Evolutionary conservation across 345 rosid genomes (phyloP).

Genomic region (Syzygium aqueum): DNA sequence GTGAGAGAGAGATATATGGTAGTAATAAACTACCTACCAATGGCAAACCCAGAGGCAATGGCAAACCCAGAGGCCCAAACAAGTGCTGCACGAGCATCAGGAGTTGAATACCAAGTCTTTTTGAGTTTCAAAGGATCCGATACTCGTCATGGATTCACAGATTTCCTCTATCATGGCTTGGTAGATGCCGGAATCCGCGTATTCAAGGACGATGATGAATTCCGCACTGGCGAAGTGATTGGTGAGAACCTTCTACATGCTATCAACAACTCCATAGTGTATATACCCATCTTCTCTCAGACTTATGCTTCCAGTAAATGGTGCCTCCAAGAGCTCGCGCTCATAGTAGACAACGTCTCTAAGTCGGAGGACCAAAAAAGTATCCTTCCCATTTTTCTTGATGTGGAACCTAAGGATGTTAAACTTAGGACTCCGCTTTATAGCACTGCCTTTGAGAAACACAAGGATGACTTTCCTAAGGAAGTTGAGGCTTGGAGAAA

Average conservation of each 20-base stretch:
- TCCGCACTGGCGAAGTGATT: rapidly evolving
- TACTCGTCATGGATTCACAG: background rate
- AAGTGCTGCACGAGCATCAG: background rate
- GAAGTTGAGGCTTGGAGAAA: background rate
- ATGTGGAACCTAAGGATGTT: background rate
- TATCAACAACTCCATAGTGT: background rate
- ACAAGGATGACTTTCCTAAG: background rate
- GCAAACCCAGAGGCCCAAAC: background rate
- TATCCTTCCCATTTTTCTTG: background rate
- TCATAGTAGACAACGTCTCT: background rate
- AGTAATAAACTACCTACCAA: background rate
- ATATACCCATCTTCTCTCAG: background rate
- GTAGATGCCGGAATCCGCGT: background rate
- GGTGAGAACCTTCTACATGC: background rate
- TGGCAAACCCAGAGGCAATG: background rate
- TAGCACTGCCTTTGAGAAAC: background rate
- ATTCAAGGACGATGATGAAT: too few relatives aligned
- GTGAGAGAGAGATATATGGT: background rate
- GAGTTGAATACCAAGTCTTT: background rate
- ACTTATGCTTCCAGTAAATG: background rate
- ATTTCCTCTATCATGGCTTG: background rate
- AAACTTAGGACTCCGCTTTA: background rate
- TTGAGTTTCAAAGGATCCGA: background rate
- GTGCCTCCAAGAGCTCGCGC: background rate
- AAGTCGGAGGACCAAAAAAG: rapidly evolving